Base-by-base conservation (phyloP, 1,284 basidiomycete species). In the Jaminaea rosea region DNA sequence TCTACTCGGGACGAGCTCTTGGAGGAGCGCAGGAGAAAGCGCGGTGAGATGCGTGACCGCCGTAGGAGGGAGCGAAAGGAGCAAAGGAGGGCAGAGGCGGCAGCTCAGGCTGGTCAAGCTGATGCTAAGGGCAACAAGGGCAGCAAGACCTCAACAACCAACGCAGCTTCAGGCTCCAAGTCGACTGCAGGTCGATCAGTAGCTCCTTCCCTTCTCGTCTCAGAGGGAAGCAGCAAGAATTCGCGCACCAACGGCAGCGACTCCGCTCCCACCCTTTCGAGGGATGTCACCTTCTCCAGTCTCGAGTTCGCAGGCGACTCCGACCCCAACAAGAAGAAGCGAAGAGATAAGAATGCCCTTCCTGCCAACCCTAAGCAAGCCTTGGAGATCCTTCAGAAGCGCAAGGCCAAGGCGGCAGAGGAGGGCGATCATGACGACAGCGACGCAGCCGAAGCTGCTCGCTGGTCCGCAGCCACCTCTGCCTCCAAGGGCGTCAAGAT, bases 361-460 rank as follows among this genome's bases (percentile, higher is more conserved):
- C 69, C 69, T 1, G 65, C 59, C 11, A 67, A 72, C 46, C 68
- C 70, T 28, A 72, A 72, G 46, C 56, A 63, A 2, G 70, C 70
- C 31, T 56, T 72, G 15, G 65, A 68, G 36, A 56, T 66, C 15
- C 50, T 72, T 5, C 68, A 72, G 47, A 58, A 59, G 4, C 59
- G 66, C 15, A 71, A 71, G 55, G 62, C 52, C 27, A 53, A 56
- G 11, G 53, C 58, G 2, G 51, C 55, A 23, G 55, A 59, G 47
- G 37, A 34, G 23, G 54, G 58, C 29, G 19, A 26, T 6, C 19
- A 15, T 5, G 63, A 62, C 29, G 56, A 58, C 15, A 53, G 53
- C 6, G 58, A 60, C 3, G 56, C 47, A 24, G 50, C 62, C 13
- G 62, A 60, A 19, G 60, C 62, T 32, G 56, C 57, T 17, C 60